phyloP scores from a whole-genome alignment of 2,329 filamentous ascomycete genomes.

The Plectosphaerella plurivora region DNA sequence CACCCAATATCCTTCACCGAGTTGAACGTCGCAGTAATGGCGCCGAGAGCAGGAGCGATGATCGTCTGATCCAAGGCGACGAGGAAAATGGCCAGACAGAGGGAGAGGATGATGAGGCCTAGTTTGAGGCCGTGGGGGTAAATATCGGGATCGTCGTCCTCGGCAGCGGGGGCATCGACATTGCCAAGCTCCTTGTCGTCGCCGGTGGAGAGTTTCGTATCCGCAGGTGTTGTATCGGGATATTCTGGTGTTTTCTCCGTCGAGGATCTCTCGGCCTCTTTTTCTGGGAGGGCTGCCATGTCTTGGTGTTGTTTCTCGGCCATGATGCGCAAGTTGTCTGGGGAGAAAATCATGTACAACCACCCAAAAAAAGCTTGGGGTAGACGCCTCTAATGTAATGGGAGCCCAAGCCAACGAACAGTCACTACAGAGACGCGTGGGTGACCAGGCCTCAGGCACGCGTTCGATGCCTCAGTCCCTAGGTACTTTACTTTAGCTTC shows the following conservation, averaged over 20 bases:
- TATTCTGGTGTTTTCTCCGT: neutral
- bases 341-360: no score
- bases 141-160: constrained; percentile 11
- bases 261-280: neutral
- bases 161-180: neutral
- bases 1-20: constrained; percentile 47
- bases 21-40: constrained; percentile 41
- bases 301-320: neutral
- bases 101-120: constrained; percentile 34
- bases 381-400: no score
- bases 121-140: constrained; percentile 35
- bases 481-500: no score
- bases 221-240: neutral
- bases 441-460: no score
- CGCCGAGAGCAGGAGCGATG: constrained; percentile 46
- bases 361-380: no score
- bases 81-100: constrained; percentile 43
- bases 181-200: neutral
- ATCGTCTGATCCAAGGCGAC: constrained; percentile 49
- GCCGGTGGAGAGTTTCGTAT: neutral
- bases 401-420: no score
- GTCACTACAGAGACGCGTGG: no score
- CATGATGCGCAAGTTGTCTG: no score
- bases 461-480: no score
- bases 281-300: neutral